These are phyloP conservation scores for Torulaspora delbrueckii DNA, from an alignment of 805 yeast genomes.

Conservation along the genomic window DNA sequence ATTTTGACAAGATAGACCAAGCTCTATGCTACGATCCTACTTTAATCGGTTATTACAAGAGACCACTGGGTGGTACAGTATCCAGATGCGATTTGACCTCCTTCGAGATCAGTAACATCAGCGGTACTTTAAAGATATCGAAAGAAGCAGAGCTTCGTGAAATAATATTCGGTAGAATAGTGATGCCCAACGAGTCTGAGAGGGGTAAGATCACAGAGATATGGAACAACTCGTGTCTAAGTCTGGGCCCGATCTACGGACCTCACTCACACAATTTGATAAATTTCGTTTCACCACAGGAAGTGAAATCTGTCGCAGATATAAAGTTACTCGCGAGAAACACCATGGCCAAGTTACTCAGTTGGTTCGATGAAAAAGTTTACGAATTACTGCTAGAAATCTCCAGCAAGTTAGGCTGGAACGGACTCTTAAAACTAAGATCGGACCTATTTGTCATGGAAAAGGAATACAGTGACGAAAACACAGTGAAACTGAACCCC, in stretches of 20 bases:
- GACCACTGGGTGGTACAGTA: conserved; percentile 24
- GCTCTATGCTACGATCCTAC: conserved; percentile 16
- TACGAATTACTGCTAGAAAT: conserved; percentile 69
- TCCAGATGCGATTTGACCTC: conserved; percentile 20
- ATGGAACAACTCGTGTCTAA: conserved; percentile 26
- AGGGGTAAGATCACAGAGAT: conserved; percentile 23
- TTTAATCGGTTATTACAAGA: conserved; percentile 22
- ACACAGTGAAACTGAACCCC: conserved; percentile 2
- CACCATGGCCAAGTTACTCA: conserved; percentile 26
- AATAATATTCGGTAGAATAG: conserved; percentile 30
- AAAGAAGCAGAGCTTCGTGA: conserved; percentile 27
- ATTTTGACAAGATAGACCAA: conserved; percentile 23
- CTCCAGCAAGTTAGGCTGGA: conserved; percentile 77
- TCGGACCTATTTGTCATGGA: conserved; percentile 78
- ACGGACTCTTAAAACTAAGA: conserved; percentile 58
- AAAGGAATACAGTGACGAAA: conserved; percentile 45
- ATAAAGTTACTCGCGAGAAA: conserved; percentile 27
- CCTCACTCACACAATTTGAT: conserved; percentile 29
- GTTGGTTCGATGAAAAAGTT: conserved; percentile 38
- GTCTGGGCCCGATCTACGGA: conserved; percentile 34
- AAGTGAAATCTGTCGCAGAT: conserved; percentile 27
- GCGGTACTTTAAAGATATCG: conserved; percentile 20
- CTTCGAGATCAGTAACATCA: conserved; percentile 24
- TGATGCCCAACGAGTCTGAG: conserved; percentile 28
- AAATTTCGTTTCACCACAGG: conserved; percentile 31